Percentiles rank a stretch among this genome's conserved stretches.
Conservation (phyloP, 805 yeast genomes). For the Kodamaea kaohsiungensis region DNA sequence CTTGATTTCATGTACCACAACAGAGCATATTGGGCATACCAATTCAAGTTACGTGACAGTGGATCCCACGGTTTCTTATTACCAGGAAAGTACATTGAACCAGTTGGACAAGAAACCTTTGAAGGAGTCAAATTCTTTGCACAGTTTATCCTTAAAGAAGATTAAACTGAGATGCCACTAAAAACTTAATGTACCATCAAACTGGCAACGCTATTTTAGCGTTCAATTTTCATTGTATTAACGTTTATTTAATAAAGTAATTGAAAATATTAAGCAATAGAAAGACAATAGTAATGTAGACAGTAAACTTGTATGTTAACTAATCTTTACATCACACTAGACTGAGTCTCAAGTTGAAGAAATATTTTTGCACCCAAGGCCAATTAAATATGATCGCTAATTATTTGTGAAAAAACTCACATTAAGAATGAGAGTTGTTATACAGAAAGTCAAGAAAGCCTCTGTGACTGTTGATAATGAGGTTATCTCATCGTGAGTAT, state of each 20-base stretch:
- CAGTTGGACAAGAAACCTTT: slow-evolving; percentile 76
- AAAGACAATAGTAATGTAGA: no score
- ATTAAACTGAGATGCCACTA: background rate
- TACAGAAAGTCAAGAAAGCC: slow-evolving; percentile 87
- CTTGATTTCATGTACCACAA: slow-evolving; percentile 84
- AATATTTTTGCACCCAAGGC: background rate
- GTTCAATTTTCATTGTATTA: background rate
- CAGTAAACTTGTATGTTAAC: background rate
- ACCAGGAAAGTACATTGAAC: slow-evolving; percentile 66
- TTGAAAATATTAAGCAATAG: background rate
- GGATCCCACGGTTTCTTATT: slow-evolving; percentile 82
- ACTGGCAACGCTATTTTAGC: background rate
- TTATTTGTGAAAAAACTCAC: background rate
- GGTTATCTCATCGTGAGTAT: slow-evolving; percentile 60
- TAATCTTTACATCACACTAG: background rate
- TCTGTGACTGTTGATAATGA: slow-evolving; percentile 80
- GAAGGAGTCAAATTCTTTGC: slow-evolving; percentile 68
- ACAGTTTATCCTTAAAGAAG: slow-evolving; percentile 29
- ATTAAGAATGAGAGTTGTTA: slow-evolving; percentile 78
- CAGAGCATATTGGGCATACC: slow-evolving; percentile 82
- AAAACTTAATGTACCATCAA: background rate
- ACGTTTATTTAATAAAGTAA: background rate
- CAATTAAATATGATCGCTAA: background rate
- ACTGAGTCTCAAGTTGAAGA: no score
- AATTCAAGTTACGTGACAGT: slow-evolving; percentile 75